Base-by-base conservation (phyloP, 345 rosid genomes). In the Streptanthus diversifolius region DNA sequence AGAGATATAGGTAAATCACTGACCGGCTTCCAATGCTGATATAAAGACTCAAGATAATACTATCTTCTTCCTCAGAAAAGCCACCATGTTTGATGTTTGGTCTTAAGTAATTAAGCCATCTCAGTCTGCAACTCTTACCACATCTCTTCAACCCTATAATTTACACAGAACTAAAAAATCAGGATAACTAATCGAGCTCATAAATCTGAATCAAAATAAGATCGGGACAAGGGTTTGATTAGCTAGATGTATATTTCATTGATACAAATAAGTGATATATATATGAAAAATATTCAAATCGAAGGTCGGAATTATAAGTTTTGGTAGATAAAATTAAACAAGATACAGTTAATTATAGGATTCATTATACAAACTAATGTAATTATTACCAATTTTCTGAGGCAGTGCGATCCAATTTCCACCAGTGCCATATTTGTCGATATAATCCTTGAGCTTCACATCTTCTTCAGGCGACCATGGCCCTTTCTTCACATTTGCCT, bases 391-490 rank as follows among this genome's bases (percentile, higher is more conserved):
- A 74, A 90, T 84, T 77, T 93, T 93, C 69, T 93, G 97, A 70
- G 98, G 97, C 62, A 93, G 96, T 25, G 98, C 97, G 75, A 93
- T 93, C 98, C 98, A 93, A 68, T 93, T 93, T 74, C 90, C 90
- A 41, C 98, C 98, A 39, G 97, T 93, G 11, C 98, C 98, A 72
- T 78, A 65, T 25, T 80, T 79, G 40, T 93, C 93, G 67, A 93
- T 93, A 43, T 87, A 90, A 68, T 86, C 93, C 79, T 93, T 93
- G 68, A 93, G 98, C 84, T 81, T 93, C 21, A 81, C 89, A 82
- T 93, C 98, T 53, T 93, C 98, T 80, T 93, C 98, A 17, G 98
- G 92, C 27, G 98, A 87, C 98, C 98, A 93, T 40, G 98, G 98
- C 10, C 98, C 98, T 66, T 82, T 93, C 83, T 93, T 90, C 58